phyloP scores from a whole-genome alignment of 768 basidiomycete species.

The Tricholoma sp. region DNA sequence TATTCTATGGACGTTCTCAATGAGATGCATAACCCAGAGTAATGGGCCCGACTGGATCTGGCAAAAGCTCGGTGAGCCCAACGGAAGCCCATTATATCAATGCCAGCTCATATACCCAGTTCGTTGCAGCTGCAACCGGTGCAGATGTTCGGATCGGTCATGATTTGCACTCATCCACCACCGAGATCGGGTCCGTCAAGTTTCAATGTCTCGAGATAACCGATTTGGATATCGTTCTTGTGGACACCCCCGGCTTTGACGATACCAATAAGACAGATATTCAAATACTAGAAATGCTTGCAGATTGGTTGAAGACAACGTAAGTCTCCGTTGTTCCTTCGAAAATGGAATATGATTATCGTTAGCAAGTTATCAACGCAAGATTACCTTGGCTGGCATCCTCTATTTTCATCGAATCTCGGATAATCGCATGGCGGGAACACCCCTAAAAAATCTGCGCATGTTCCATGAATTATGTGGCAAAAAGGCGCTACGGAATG shows the following conservation, averaged over 20 bases:
- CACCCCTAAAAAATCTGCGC: conserved; percentile 35
- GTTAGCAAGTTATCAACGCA: background rate
- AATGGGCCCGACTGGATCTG: background rate
- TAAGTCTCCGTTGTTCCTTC: background rate
- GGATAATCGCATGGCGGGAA: conserved; percentile 31
- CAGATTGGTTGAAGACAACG: conserved; percentile 3
- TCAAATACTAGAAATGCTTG: conserved; percentile 4
- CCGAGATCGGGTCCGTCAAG: background rate
- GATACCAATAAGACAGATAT: background rate
- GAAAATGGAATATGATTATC: background rate
- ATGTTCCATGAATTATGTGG: conserved; percentile 42
- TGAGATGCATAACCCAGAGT: background rate
- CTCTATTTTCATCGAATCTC: conserved; percentile 17
- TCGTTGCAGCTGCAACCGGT: background rate
- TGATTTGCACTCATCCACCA: background rate
- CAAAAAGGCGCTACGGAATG: conserved; percentile 31
- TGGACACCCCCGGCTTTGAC: conserved; percentile 9
- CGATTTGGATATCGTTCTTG: conserved; percentile 1
- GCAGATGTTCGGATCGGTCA: background rate
- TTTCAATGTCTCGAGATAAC: background rate
- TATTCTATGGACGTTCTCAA: background rate
- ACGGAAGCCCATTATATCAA: too few species aligned
- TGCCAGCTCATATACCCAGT: background rate
- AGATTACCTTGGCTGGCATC: conserved; percentile 13
- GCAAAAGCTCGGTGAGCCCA: background rate